These are phyloP conservation scores for Calocybe cyanea DNA, from an alignment of 768 basidiomycete species.

Conservation along the genomic window DNA sequence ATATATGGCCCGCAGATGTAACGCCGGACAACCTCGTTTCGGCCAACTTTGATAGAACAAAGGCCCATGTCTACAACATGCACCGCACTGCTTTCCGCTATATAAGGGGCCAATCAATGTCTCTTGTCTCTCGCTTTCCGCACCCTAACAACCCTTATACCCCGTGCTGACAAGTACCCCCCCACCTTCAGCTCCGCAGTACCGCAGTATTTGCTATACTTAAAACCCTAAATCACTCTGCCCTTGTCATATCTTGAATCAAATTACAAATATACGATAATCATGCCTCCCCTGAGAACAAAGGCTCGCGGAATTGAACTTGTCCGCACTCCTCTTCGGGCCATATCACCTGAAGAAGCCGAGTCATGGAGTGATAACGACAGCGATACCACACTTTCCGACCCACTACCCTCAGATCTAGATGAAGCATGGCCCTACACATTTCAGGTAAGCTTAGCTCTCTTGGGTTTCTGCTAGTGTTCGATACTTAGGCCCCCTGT, in stretches of 20 bases:
- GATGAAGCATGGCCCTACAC: constrained; percentile 51
- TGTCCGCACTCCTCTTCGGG: constrained; percentile 19
- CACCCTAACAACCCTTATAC: not conserved
- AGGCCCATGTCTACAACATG: constrained; percentile 19
- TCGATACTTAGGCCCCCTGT: too few species aligned
- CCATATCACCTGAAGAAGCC: constrained; percentile 31
- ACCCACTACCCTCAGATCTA: constrained; percentile 34
- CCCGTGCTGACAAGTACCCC: not conserved
- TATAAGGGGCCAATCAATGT: constrained; percentile 11
- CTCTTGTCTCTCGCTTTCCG: constrained; percentile 2
- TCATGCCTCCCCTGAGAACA: constrained; percentile 13
- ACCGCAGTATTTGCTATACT: constrained; percentile 3
- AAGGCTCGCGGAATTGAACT: constrained; percentile 9
- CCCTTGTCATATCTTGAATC: not conserved
- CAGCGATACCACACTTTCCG: constrained; percentile 27
- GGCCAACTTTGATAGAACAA: constrained; percentile 21
- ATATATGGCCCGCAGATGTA: not conserved
- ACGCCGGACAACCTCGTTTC: constrained; percentile 11
- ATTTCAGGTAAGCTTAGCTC: constrained; percentile 38
- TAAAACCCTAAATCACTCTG: not conserved
- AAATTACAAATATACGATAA: constrained; percentile 1
- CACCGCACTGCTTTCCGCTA: constrained; percentile 15
- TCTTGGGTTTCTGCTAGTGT: not conserved
- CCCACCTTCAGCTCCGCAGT: constrained; percentile 5
- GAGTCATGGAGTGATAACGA: constrained; percentile 32